These are phyloP conservation scores for Acmispon strigosus DNA, from an alignment of 306 rosid species.

Conservation along the genomic window DNA sequence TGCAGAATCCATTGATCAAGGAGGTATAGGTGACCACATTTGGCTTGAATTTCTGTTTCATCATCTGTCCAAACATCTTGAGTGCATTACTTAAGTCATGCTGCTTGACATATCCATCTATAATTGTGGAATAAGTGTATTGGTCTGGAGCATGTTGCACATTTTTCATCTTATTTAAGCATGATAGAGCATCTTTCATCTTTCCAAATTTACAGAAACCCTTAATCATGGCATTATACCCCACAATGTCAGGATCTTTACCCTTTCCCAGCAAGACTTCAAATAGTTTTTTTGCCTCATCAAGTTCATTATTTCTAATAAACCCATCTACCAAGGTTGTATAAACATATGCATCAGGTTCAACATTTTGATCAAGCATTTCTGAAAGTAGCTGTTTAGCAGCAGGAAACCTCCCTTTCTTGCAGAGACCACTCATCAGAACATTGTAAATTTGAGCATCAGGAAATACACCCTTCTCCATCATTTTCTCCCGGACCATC, in stretches of 20 bases:
- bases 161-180: constrained; percentile 43
- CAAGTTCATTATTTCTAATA: constrained; percentile 50
- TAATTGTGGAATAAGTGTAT: constrained; percentile 68
- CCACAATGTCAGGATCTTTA: constrained; percentile 58
- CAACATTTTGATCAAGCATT: constrained; percentile 67
- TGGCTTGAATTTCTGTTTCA: constrained; percentile 56
- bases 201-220: constrained; percentile 75
- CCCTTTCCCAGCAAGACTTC: constrained; percentile 38
- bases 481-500: constrained; percentile 57
- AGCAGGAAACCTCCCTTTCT: constrained; percentile 64
- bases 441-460: constrained; percentile 82
- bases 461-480: constrained; percentile 56
- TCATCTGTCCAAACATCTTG: constrained; percentile 56
- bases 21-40: constrained; percentile 73
- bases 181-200: constrained; percentile 59
- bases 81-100: constrained; percentile 51
- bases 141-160: constrained; percentile 47
- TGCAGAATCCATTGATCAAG: constrained; percentile 69
- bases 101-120: constrained; percentile 74
- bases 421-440: constrained; percentile 72
- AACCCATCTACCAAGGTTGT: constrained; percentile 73
- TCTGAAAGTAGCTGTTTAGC: constrained; percentile 58
- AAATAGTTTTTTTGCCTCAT: constrained; percentile 60
- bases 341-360: constrained; percentile 66
- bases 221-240: constrained; percentile 78